Evolutionary conservation across 345 rosid species (phyloP).

Genomic region (Heritiera littoralis): DNA sequence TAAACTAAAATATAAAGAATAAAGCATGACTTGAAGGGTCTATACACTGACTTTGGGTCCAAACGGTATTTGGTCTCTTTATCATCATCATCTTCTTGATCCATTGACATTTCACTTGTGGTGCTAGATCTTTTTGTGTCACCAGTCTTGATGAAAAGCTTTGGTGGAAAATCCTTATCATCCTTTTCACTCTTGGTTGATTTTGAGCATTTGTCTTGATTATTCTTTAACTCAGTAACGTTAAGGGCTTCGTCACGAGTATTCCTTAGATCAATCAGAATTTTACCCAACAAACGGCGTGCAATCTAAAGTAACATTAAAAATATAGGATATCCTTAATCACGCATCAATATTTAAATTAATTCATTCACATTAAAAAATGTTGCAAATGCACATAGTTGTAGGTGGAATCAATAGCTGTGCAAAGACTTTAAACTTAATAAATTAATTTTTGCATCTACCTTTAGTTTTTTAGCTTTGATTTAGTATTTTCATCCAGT

Average conservation of each 20-base stretch:
- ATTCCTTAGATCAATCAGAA: slow-evolving; percentile 94
- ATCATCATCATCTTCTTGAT: slow-evolving; percentile 90
- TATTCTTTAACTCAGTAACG: slow-evolving; percentile 82
- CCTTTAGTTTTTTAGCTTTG: background rate
- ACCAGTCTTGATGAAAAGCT: slow-evolving; percentile 52
- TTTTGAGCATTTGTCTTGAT: slow-evolving; percentile 58
- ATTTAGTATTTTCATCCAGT: background rate
- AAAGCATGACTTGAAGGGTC: background rate
- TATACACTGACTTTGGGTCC: slow-evolving; percentile 76
- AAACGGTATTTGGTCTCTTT: slow-evolving; percentile 92
- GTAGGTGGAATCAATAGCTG: background rate
- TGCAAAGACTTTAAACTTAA: background rate
- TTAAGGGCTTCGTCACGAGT: slow-evolving; percentile 95
- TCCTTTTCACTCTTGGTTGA: slow-evolving; percentile 51
- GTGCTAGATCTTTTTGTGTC: slow-evolving; percentile 61
- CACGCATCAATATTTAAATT: background rate
- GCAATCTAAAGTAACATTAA: slow-evolving; percentile 55
- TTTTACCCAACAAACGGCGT: slow-evolving; percentile 90
- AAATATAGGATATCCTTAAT: background rate
- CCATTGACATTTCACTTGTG: slow-evolving; percentile 62
- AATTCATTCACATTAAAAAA: background rate
- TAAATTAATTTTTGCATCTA: background rate
- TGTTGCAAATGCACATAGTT: background rate
- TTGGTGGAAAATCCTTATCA: slow-evolving; percentile 51
- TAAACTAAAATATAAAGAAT: background rate